Conservation (phyloP, 78 protist genomes). For the Dictyostelium purpureum region DNA sequence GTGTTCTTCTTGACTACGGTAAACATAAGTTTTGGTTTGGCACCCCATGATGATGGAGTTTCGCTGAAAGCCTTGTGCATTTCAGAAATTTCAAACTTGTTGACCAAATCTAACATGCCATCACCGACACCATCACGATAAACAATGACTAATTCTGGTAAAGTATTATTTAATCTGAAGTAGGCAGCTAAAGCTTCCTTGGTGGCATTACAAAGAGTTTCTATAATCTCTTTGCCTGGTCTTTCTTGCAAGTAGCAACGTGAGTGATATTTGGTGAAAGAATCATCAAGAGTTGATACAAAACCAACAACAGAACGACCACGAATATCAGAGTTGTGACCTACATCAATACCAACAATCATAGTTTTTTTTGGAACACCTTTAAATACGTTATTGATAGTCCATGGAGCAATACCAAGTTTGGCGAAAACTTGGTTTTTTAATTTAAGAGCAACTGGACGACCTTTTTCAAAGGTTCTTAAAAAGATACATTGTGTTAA, state of each 20-base stretch:
- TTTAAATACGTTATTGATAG: neutral
- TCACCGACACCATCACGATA: constrained; percentile 80
- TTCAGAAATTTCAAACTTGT: constrained; percentile 2
- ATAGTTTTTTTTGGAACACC: constrained; percentile 16
- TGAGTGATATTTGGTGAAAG: neutral
- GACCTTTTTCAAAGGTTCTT: neutral
- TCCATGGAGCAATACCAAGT: constrained; percentile 46
- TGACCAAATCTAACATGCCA: constrained; percentile 45
- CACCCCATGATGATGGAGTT: constrained; percentile 8
- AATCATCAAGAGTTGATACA: constrained; percentile 2
- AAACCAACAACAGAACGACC: constrained; percentile 38
- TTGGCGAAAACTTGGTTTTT: constrained; percentile 18
- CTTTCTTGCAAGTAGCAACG: neutral
- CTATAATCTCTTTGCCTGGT: constrained; percentile 56
- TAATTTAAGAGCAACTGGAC: neutral
- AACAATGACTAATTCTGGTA: constrained; percentile 24
- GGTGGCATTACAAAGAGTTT: neutral
- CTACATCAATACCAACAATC: constrained; percentile 58
- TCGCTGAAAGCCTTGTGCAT: constrained; percentile 2
- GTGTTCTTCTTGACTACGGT: constrained; percentile 73
- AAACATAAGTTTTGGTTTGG: constrained; percentile 38
- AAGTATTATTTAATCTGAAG: neutral
- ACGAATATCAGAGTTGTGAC: constrained; percentile 17
- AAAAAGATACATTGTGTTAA: constrained; percentile 38
- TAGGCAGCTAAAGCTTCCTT: neutral